Base-by-base conservation (phyloP, 2,329 filamentous ascomycete genomes). In the Myriosclerotinia curreyana region DNA sequence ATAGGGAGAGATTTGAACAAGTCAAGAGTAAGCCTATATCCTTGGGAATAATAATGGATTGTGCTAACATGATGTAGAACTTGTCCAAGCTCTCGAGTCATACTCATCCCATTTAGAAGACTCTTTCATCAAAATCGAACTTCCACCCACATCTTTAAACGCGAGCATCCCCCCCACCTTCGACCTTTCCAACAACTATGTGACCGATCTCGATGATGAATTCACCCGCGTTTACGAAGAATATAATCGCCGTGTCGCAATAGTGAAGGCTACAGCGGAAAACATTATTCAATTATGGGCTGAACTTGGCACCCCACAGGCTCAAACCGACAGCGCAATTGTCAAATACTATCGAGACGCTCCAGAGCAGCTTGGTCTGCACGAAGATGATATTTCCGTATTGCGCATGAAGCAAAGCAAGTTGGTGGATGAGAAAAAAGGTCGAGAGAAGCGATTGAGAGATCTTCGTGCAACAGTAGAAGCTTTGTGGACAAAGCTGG, bases 171-270 rank as follows among this genome's bases (percentile, higher is more conserved):
- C 93, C 0, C 86, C 92, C 3, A 90, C 83, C 60, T 98, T 99
- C 75, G 93, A 98, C 72, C 86, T 99, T n/a, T 97, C 94, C 0
- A 87, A 91, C 0, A 83, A 88, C 5, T 99, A 98, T 73, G 90
- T 97, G 61, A 86, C 90, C 67, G 87, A 88, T 64, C 84, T 99
- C 25, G 94, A 99, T 75, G 82, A 84, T 62, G 95, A 99, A 77
- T 99, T 98, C 74, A 92, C 91, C 14, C 86, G 92, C 66, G 91
- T 99, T 25, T 98, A 98, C 77, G 92, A 98, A 73, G 96, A 99
- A 79, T 99, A 98, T 77, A 92, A 88, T 51, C 89, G 87, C 69
- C 90, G 95, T 55, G 82, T 96, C 52, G 83, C 84, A 38, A 86
- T 85, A 0, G 92, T 98, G 17, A 86, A 91, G 76, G 78, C 86